phyloP scores from a whole-genome alignment of 768 basidiomycete species.

The Psilocybe sp. region DNA sequence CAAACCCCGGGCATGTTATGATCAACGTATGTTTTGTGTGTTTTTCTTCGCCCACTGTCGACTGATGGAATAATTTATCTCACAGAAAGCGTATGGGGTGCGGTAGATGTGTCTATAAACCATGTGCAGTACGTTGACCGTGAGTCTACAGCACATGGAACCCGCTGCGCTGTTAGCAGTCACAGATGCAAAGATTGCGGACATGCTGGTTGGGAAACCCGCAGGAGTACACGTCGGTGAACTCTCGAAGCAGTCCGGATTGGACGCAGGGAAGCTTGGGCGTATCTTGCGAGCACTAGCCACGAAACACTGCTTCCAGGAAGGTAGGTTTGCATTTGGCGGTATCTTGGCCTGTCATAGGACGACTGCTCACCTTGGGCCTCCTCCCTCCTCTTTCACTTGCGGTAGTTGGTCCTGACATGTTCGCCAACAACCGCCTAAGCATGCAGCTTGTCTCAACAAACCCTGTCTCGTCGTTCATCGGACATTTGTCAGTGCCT shows the following conservation, averaged over 20 bases:
- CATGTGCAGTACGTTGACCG: not conserved
- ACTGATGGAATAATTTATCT: not conserved
- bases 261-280: slow-evolving; percentile 30
- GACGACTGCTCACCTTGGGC: not conserved
- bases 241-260: slow-evolving; percentile 19
- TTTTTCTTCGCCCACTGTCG: not conserved
- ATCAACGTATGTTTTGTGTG: slow-evolving; percentile 18
- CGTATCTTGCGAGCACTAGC: slow-evolving; percentile 32
- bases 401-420: slow-evolving; percentile 28
- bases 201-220: slow-evolving; percentile 28
- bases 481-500: slow-evolving; percentile 22
- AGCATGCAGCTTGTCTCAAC: slow-evolving; percentile 30
- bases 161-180: slow-evolving; percentile 29
- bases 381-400: not conserved
- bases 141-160: slow-evolving; percentile 16
- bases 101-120: not conserved
- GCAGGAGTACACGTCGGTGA: slow-evolving; percentile 30
- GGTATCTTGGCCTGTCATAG: no score
- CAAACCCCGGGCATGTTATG: slow-evolving; percentile 23
- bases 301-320: slow-evolving; percentile 34
- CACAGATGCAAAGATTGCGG: slow-evolving; percentile 28
- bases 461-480: slow-evolving; percentile 25
- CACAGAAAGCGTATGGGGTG: slow-evolving; percentile 5
- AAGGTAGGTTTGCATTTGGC: slow-evolving; percentile 22
- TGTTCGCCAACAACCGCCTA: slow-evolving; percentile 41